These are phyloP conservation scores for Podaxis pistillaris DNA, from an alignment of 768 basidiomycete genomes.

Conservation along the genomic window DNA sequence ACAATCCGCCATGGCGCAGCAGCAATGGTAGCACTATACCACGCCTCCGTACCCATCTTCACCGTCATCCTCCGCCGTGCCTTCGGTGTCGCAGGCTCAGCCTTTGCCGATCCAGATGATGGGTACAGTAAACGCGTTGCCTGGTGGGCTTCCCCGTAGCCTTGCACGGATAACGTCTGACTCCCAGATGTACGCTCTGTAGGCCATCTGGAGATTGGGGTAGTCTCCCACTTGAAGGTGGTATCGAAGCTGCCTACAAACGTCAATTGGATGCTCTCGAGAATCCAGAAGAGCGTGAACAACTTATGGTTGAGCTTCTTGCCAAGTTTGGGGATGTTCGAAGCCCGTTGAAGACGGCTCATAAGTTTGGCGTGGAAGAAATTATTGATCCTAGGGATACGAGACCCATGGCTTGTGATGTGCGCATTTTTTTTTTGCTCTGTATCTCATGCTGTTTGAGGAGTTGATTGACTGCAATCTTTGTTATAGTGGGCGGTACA, in stretches of 20 bases:
- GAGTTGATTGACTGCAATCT: background rate
- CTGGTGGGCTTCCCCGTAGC: slow-evolving; percentile 26
- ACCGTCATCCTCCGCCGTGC: slow-evolving; percentile 36
- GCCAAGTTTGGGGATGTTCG: slow-evolving; percentile 35
- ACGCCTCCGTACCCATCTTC: slow-evolving; percentile 35
- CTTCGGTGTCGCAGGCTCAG: slow-evolving; percentile 39
- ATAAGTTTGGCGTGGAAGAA: slow-evolving; percentile 39
- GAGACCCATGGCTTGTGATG: slow-evolving; percentile 34
- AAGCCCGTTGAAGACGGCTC: slow-evolving; percentile 36
- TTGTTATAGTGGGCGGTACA: slow-evolving; percentile 32
- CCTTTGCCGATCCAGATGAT: slow-evolving; percentile 36
- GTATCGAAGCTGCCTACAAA: slow-evolving; percentile 41
- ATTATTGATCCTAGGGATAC: slow-evolving; percentile 42
- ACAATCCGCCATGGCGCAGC: slow-evolving; percentile 39
- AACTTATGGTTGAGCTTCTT: slow-evolving; percentile 33
- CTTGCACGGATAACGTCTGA: background rate
- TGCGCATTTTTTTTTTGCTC: slow-evolving; percentile 18
- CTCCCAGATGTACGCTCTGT: background rate
- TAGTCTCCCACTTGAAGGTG: slow-evolving; percentile 39
- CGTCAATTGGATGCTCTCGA: slow-evolving; percentile 31
- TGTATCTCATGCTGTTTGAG: background rate
- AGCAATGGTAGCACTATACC: slow-evolving; percentile 35
- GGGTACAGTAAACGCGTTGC: slow-evolving; percentile 32
- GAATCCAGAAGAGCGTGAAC: slow-evolving; percentile 31
- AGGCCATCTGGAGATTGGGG: slow-evolving; percentile 45